phyloP scores from a whole-genome alignment of 164 flowering plant genomes.

The Magnolia changhungtana region DNA sequence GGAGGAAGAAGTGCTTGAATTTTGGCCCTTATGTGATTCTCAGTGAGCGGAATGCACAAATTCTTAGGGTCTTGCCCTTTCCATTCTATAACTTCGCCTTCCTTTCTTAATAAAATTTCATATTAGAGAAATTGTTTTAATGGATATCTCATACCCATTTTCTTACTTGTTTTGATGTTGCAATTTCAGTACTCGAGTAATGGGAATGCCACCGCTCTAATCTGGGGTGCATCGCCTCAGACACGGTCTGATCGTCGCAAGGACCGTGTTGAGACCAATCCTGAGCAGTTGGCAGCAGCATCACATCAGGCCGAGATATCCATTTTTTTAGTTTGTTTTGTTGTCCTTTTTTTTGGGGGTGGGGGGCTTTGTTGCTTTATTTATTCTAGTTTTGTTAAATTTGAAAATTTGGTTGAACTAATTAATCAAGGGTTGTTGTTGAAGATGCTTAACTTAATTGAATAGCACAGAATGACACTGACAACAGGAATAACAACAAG shows the following conservation, averaged over 20 bases:
- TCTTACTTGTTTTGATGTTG: conserved; percentile 5
- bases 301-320: conserved; percentile 98
- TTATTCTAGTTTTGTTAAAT: neutral
- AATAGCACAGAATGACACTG: conserved; percentile 74
- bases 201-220: conserved; percentile 78
- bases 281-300: conserved; percentile 99
- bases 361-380: neutral
- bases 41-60: too few species aligned
- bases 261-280: conserved; percentile 96
- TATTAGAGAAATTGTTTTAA: neutral
- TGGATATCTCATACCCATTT: neutral
- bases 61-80: too few species aligned
- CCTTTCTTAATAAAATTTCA: neutral
- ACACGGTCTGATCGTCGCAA: conserved; percentile 88
- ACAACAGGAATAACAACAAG: conserved; percentile 83
- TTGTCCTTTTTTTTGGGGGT: neutral
- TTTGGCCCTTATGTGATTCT: too few species aligned
- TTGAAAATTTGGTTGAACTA: conserved; percentile 1
- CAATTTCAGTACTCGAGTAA: conserved; percentile 48
- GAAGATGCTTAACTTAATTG: conserved; percentile 36
- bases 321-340: conserved; percentile 23
- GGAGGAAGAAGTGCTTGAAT: too few species aligned
- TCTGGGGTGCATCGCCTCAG: conserved; percentile 99
- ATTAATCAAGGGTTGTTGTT: neutral
- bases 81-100: too few species aligned